Percentiles rank a stretch among this genome's conserved stretches.
Evolutionary conservation across 106 monocot species (phyloP).

Genomic region (Dendrobium catenatum): DNA sequence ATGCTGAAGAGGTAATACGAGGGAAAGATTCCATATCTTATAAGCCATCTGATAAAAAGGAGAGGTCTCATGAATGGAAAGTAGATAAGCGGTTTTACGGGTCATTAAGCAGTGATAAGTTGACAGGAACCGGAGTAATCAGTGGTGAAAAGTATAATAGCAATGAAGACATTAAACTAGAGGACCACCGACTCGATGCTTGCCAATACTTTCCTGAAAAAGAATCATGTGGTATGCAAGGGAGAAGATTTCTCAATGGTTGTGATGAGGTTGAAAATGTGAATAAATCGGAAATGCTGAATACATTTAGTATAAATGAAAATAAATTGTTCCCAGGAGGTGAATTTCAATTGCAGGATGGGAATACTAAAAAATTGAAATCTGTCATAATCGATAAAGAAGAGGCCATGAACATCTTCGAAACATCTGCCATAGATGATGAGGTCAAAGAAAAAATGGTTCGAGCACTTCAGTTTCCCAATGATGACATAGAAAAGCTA

Average conservation of each 20-base stretch:
- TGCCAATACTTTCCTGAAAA: constrained; percentile 1
- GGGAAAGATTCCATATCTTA: constrained; percentile 13
- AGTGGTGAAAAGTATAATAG: neutral
- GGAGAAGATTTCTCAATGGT: neutral
- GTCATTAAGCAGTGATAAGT: constrained; percentile 30
- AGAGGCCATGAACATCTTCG: constrained; percentile 12
- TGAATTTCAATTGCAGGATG: neutral
- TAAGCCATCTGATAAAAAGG: constrained; percentile 14
- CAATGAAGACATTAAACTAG: neutral
- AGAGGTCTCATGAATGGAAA: constrained; percentile 57
- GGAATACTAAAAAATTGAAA: constrained; percentile 11
- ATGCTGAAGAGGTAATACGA: constrained; percentile 9
- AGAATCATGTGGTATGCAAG: constrained; percentile 1
- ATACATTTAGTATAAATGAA: constrained; percentile 14
- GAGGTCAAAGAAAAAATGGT: neutral
- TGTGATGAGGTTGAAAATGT: constrained; percentile 11
- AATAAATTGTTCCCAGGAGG: neutral
- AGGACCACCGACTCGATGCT: neutral
- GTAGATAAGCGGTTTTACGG: constrained; percentile 64
- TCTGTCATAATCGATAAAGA: constrained; percentile 1
- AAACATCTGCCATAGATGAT: constrained; percentile 8
- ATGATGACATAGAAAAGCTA: neutral
- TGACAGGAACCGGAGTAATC: constrained; percentile 1
- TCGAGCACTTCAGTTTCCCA: neutral
- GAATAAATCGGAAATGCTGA: constrained; percentile 6